A percentile compares a stretch with the other conserved stretches of the same genome.
These are phyloP conservation scores for Allantophomopsis lycopodina DNA, from an alignment of 2,329 filamentous ascomycete genomes.

Conservation along the genomic window DNA sequence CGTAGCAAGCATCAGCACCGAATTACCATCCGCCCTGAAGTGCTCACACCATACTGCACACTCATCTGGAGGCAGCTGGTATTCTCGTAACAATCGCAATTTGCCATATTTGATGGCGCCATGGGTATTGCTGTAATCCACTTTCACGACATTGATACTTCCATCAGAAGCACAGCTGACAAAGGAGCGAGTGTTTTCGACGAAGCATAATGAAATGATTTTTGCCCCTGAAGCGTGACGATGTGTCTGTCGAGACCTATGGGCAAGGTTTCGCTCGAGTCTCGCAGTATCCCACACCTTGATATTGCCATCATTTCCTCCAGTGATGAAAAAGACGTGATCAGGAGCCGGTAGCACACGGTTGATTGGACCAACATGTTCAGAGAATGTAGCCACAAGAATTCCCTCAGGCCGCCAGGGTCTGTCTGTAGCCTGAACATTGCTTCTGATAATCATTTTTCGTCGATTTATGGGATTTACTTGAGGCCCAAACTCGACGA, in stretches of 20 bases:
- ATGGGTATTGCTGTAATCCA: constrained; percentile 41
- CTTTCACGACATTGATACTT: constrained; percentile 73
- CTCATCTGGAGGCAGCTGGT: constrained; percentile 61
- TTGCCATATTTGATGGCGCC: constrained; percentile 64
- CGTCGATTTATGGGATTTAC: constrained; percentile 54
- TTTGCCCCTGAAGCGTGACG: constrained; percentile 56
- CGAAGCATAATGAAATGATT: constrained; percentile 74
- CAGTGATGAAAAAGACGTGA: constrained; percentile 89
- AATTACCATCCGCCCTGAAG: constrained; percentile 68
- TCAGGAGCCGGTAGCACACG: constrained; percentile 75
- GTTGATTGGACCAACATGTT: constrained; percentile 74
- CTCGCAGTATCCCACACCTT: constrained; percentile 88
- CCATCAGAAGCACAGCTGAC: constrained; percentile 84
- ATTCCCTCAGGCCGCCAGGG: constrained; percentile 76
- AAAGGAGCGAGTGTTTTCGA: constrained; percentile 90
- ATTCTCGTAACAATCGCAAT: constrained; percentile 62
- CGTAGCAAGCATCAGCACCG: constrained; percentile 76
- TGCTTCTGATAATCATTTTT: constrained; percentile 27
- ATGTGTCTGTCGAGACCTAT: constrained; percentile 77
- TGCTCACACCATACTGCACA: constrained; percentile 86
- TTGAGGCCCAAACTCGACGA: constrained; percentile 63
- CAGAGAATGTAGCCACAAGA: constrained; percentile 76
- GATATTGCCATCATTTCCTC: constrained; percentile 78
- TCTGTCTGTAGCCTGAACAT: constrained; percentile 25
- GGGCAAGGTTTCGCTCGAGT: constrained; percentile 80